Evolutionary conservation across 148 eudicot species (phyloP).

Genomic region (Spergularia marina): DNA sequence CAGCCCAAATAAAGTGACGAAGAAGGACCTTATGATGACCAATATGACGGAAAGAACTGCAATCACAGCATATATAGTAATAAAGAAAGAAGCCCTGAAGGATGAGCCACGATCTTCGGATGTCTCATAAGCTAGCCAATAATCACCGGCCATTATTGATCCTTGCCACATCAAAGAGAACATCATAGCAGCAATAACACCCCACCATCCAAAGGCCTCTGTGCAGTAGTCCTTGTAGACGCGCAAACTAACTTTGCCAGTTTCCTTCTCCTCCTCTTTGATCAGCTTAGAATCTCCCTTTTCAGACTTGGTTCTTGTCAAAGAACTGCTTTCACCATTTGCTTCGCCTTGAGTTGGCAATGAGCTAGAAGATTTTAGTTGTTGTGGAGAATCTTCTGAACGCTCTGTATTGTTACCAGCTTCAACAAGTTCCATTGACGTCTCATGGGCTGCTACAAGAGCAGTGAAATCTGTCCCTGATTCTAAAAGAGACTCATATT

Average conservation of each 20-base stretch:
- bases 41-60: slow-evolving; percentile 52
- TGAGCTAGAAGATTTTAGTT: slow-evolving; percentile 32
- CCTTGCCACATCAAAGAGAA: slow-evolving; percentile 68
- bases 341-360: slow-evolving; percentile 29
- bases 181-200: slow-evolving; percentile 43
- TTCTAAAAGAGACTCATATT: slow-evolving; percentile 53
- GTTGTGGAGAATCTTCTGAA: slow-evolving; percentile 34
- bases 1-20: slow-evolving; percentile 60
- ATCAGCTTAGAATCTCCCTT: slow-evolving; percentile 68
- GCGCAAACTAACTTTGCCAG: slow-evolving; percentile 65
- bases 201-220: slow-evolving; percentile 94
- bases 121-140: slow-evolving; percentile 92
- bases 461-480: slow-evolving; percentile 70
- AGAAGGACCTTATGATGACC: slow-evolving; percentile 41
- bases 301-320: slow-evolving; percentile 34
- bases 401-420: slow-evolving; percentile 32
- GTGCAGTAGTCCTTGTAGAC: slow-evolving; percentile 82
- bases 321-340: slow-evolving; percentile 41
- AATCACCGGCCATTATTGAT: slow-evolving; percentile 73
- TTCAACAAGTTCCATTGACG: slow-evolving; percentile 93
- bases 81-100: slow-evolving; percentile 66
- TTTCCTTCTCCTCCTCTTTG: slow-evolving; percentile 85
- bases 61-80: slow-evolving; percentile 57
- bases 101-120: slow-evolving; percentile 45
- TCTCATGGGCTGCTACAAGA: slow-evolving; percentile 79